Evolutionary conservation across 768 basidiomycete genomes (phyloP).

Genomic region (Lactarius psammicola): DNA sequence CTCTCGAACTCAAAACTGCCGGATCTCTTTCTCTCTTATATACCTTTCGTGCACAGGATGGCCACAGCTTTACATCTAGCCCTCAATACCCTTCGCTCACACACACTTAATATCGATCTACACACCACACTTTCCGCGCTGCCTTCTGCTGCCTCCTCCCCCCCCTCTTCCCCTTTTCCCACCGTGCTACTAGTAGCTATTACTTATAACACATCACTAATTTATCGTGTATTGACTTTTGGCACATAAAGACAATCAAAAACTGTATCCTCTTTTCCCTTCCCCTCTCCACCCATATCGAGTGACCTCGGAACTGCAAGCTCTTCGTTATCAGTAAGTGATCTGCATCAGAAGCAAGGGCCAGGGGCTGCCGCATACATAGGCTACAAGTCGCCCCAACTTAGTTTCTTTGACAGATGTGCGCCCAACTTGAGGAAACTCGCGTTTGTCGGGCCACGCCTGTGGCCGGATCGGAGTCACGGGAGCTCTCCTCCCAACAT

Average conservation of each 20-base stretch:
- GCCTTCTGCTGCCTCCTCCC: not conserved
- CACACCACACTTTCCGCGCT: not conserved
- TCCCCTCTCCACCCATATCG: not conserved
- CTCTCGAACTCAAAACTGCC: not conserved
- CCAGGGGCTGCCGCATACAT: not conserved
- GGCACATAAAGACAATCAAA: conserved; percentile 17
- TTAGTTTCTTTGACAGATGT: not conserved
- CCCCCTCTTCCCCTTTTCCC: not conserved
- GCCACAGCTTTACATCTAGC: not conserved
- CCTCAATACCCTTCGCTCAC: not conserved
- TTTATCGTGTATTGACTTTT: conserved; percentile 25
- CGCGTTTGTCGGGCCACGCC: no score
- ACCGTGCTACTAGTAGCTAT: not conserved
- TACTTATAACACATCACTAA: conserved; percentile 16
- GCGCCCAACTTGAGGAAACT: not conserved
- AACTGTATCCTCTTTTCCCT: conserved; percentile 13
- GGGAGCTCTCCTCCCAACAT: no score
- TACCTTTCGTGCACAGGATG: not conserved
- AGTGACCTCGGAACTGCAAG: not conserved
- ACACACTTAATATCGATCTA: conserved; percentile 1
- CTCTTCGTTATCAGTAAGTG: not conserved
- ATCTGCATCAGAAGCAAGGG: not conserved
- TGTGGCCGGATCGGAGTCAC: no score
- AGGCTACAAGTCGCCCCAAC: not conserved
- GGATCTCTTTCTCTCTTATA: not conserved